Percentiles rank a stretch among this genome's conserved stretches.
These are phyloP conservation scores for Cenchrus americanus DNA, from an alignment of 176 grass and related monocot genomes.

Conservation along the genomic window DNA sequence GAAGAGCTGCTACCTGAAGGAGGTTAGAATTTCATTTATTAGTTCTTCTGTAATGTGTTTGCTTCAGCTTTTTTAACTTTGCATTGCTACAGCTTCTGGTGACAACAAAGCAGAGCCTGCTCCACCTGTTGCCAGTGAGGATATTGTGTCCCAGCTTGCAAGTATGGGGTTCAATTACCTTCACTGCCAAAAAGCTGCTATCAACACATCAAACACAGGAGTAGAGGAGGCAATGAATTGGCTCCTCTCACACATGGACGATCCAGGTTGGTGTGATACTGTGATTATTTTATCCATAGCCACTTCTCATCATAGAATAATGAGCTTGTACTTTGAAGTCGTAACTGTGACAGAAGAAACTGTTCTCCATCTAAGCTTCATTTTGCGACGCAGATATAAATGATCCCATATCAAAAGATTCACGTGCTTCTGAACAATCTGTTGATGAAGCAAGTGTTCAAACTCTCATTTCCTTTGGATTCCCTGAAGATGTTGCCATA, in stretches of 20 bases:
- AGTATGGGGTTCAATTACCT: conserved; percentile 96
- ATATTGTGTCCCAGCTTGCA: conserved; percentile 90
- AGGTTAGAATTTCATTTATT: conserved; percentile 47
- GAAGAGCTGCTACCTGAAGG: conserved; percentile 92
- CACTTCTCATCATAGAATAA: neutral
- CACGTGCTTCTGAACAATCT: conserved; percentile 40
- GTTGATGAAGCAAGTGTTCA: conserved; percentile 90
- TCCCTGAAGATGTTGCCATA: conserved; percentile 83
- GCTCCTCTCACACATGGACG: conserved; percentile 93
- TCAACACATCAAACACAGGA: conserved; percentile 84
- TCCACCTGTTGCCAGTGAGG: conserved; percentile 66
- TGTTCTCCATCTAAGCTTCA: neutral
- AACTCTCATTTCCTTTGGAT: conserved; percentile 93
- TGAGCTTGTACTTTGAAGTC: neutral
- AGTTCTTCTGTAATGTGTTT: neutral
- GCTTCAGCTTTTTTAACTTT: conserved; percentile 18
- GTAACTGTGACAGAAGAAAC: neutral
- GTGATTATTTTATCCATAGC: conserved; percentile 6
- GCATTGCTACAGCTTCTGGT: conserved; percentile 52
- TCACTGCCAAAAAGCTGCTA: conserved; percentile 95
- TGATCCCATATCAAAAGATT: conserved; percentile 72
- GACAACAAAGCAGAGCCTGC: conserved; percentile 51
- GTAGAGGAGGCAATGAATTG: conserved; percentile 97
- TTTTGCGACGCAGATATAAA: conserved; percentile 76
- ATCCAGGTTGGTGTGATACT: conserved; percentile 64